Percentiles rank a stretch among this genome's conserved stretches.
phyloP scores from a whole-genome alignment of 306 rosid species.

The Quillaja saponaria region DNA sequence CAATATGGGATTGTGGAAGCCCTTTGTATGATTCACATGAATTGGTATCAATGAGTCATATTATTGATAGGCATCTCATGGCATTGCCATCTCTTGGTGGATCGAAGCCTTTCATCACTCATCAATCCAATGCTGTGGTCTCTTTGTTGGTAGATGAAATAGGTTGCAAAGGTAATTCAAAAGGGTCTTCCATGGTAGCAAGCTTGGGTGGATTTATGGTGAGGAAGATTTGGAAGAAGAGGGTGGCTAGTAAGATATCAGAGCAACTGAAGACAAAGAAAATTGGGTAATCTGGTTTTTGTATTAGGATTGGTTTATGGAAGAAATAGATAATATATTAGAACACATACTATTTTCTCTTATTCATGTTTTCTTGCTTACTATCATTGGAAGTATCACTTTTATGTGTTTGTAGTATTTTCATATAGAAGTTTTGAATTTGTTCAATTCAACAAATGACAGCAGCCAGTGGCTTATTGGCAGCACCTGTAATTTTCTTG shows the following conservation, averaged over 20 bases:
- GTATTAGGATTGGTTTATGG: constrained; percentile 39
- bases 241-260: constrained; percentile 23
- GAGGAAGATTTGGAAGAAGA: constrained; percentile 44
- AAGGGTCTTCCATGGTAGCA: constrained; percentile 33
- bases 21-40: constrained; percentile 81
- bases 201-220: constrained; percentile 34
- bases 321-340: no score
- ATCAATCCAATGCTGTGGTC: neutral
- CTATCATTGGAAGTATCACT: no score
- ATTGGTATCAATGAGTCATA: constrained; percentile 53
- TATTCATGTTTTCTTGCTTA: no score
- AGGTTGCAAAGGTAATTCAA: constrained; percentile 9
- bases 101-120: constrained; percentile 43
- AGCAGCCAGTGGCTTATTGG: no score
- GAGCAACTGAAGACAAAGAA: constrained; percentile 36
- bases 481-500: no score
- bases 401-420: no score
- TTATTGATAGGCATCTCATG: constrained; percentile 72
- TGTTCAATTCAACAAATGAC: no score
- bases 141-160: neutral
- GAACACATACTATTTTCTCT: no score
- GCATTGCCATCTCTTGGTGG: constrained; percentile 47
- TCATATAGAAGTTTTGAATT: no score
- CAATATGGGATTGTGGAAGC: constrained; percentile 86
- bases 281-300: constrained; percentile 31